Base-by-base conservation (phyloP, 2,329 filamentous ascomycete genomes). In the Paraphaeosphaeria minitans region DNA sequence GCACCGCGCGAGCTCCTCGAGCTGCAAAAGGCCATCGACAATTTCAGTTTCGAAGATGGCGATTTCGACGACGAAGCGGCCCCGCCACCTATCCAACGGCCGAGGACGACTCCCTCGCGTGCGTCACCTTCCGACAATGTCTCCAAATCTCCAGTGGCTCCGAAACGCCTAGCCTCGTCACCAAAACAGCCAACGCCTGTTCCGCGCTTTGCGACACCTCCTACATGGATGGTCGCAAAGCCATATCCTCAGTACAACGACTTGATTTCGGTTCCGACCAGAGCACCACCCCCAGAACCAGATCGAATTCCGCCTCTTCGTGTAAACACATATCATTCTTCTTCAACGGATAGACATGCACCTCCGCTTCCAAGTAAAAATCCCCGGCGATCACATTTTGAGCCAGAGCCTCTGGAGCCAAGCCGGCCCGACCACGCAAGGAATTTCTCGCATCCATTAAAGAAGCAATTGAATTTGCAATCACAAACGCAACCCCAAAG, bases 361-460 rank as follows among this genome's bases (percentile, higher is more conserved):
- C 49, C 49, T 39, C 53, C 62, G 27, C 49, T 60, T 19, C 59
- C 63, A 48, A 56, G 47, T 27, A 54, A 68, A 39, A 72, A 66
- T 29, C 66, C 68, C 16, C 60, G 72, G 16, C 60, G 63, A 37
- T 60, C 56, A 24, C 65, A 63, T 46, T 64, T 66, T 43, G 59
- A 68, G n/a, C 56, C 55, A 10, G 43, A 58, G 21, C 47, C 55
- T 10, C 47, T 55, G 13, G 54, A 33, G 22, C 53, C 59, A 52
- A 53, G 54, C 31, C 53, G 33, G 19, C 5, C 31, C 22, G 42
- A 52, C 53, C n/a, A 50, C 43, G 45, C 53, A 19, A 61, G 61
- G 19, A 66, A 62, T 50, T 68, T 63, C 47, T 67, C 66, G 24
- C 58, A 63, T 57, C 67, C 65, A 0, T 65, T 67, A 52, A 63